Percentiles rank a stretch among this genome's conserved stretches.
phyloP scores from a whole-genome alignment of 140 eudicot genomes.

The Stevia rebaudiana region DNA sequence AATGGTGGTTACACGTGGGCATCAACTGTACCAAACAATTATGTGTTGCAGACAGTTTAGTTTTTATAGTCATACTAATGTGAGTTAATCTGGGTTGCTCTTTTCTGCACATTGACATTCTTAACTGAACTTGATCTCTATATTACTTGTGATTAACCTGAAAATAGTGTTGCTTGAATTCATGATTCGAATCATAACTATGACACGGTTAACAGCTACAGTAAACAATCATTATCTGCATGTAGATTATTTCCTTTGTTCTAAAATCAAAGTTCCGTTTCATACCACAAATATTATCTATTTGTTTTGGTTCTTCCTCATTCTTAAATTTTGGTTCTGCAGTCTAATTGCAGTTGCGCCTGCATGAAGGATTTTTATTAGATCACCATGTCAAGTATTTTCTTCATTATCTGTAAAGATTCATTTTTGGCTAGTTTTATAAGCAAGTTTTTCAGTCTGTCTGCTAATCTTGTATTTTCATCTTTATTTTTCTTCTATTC shows the following conservation, averaged over 20 bases:
- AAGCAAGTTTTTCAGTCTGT: neutral
- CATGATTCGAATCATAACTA: slow-evolving; percentile 16
- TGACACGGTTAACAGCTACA: slow-evolving; percentile 13
- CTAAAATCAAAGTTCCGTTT: neutral
- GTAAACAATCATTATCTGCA: slow-evolving; percentile 9
- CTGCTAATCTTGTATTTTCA: neutral
- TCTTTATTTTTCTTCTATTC: too few relatives aligned
- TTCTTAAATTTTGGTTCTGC: neutral
- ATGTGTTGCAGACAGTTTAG: slow-evolving; percentile 2
- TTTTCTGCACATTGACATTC: slow-evolving; percentile 8
- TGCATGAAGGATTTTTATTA: slow-evolving; percentile 13
- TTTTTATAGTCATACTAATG: neutral
- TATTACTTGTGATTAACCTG: slow-evolving; percentile 1
- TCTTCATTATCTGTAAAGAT: neutral
- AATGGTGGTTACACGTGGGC: slow-evolving; percentile 19
- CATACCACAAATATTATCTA: slow-evolving; percentile 6
- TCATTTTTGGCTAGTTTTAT: slow-evolving; percentile 5
- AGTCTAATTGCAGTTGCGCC: neutral
- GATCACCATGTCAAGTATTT: neutral
- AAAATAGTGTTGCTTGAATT: slow-evolving; percentile 11
- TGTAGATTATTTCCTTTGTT: slow-evolving; percentile 11
- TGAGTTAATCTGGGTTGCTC: slow-evolving; percentile 2
- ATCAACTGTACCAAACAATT: slow-evolving; percentile 11
- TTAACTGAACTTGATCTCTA: slow-evolving; percentile 14
- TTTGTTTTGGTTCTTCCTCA: too few relatives aligned